A percentile compares a stretch with the other conserved stretches of the same genome.
phyloP scores from a whole-genome alignment of 1,284 basidiomycete species.

The Cerioporus squamosus region DNA sequence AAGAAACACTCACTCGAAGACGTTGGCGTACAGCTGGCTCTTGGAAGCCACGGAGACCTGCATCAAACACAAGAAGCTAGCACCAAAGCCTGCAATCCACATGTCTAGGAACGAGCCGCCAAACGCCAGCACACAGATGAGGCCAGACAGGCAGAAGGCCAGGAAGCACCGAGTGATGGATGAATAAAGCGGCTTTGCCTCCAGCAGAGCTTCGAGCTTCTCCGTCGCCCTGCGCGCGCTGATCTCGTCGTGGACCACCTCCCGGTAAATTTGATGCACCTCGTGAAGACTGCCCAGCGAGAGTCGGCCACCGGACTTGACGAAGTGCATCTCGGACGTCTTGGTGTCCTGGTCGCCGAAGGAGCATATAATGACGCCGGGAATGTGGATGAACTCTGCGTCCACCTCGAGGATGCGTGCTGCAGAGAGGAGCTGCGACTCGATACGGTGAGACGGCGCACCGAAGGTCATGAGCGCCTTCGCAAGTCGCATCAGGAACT shows the following conservation, averaged over 20 bases:
- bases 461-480: slow-evolving; percentile 71
- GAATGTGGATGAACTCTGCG: slow-evolving; percentile 82
- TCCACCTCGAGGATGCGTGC: slow-evolving; percentile 84
- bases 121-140: slow-evolving; percentile 85
- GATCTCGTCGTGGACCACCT: slow-evolving; percentile 85
- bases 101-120: slow-evolving; percentile 86
- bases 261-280: slow-evolving; percentile 76
- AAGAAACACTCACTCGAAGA: slow-evolving; percentile 76
- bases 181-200: slow-evolving; percentile 62
- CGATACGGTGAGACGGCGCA: slow-evolving; percentile 75
- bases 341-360: slow-evolving; percentile 82
- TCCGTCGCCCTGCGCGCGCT: slow-evolving; percentile 72
- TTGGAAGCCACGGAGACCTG: slow-evolving; percentile 75
- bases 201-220: slow-evolving; percentile 52
- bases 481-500: slow-evolving; percentile 67
- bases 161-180: slow-evolving; percentile 62
- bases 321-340: slow-evolving; percentile 81
- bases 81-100: slow-evolving; percentile 74
- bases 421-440: slow-evolving; percentile 72
- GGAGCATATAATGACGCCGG: slow-evolving; percentile 81
- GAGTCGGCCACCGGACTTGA: slow-evolving; percentile 76
- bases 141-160: slow-evolving; percentile 70
- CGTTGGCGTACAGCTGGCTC: slow-evolving; percentile 81
- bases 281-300: slow-evolving; percentile 78
- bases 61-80: slow-evolving; percentile 67